Evolutionary conservation across 371 early-diverging fungal species (phyloP).

Genomic region (Mortierella polycephala): DNA sequence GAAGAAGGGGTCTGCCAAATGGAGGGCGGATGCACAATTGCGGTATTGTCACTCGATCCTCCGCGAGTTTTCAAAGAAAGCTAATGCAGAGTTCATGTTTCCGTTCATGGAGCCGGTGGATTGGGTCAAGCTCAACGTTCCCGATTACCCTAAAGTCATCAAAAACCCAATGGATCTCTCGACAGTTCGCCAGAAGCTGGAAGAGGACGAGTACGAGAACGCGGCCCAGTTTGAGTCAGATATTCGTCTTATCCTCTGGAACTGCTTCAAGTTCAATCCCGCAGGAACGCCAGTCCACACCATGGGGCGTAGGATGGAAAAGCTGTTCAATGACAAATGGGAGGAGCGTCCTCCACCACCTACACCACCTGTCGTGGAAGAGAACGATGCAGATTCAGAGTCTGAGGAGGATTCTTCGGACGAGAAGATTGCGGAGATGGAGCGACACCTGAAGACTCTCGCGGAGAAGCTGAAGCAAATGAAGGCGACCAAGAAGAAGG

Average conservation of each 20-base stretch:
- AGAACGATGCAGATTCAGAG: slow-evolving; percentile 12
- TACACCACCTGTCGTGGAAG: slow-evolving; percentile 27
- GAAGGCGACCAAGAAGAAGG: slow-evolving; percentile 66
- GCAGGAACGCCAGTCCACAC: slow-evolving; percentile 88
- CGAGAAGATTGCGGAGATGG: slow-evolving; percentile 68
- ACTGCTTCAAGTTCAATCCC: slow-evolving; percentile 96
- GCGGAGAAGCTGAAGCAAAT: slow-evolving; percentile 75
- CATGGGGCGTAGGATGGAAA: slow-evolving; percentile 85
- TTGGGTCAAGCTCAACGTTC: slow-evolving; percentile 89
- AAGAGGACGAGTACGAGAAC: slow-evolving; percentile 77
- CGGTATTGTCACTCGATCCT: slow-evolving; percentile 76
- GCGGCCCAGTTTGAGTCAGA: slow-evolving; percentile 88
- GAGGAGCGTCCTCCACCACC: slow-evolving; percentile 67
- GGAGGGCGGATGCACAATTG: slow-evolving; percentile 70
- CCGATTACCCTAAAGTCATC: slow-evolving; percentile 92
- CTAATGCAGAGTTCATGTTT: slow-evolving; percentile 72
- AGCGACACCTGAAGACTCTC: slow-evolving; percentile 71
- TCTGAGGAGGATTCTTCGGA: slow-evolving; percentile 30
- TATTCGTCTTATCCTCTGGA: slow-evolving; percentile 88
- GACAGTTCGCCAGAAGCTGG: slow-evolving; percentile 91
- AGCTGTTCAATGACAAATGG: slow-evolving; percentile 91
- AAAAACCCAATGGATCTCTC: slow-evolving; percentile 98
- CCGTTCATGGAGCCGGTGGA: slow-evolving; percentile 96
- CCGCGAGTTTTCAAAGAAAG: slow-evolving; percentile 82
- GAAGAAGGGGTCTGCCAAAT: slow-evolving; percentile 58